Conservation (phyloP, 2,329 filamentous ascomycete species). For the Biscogniauxia sp. region DNA sequence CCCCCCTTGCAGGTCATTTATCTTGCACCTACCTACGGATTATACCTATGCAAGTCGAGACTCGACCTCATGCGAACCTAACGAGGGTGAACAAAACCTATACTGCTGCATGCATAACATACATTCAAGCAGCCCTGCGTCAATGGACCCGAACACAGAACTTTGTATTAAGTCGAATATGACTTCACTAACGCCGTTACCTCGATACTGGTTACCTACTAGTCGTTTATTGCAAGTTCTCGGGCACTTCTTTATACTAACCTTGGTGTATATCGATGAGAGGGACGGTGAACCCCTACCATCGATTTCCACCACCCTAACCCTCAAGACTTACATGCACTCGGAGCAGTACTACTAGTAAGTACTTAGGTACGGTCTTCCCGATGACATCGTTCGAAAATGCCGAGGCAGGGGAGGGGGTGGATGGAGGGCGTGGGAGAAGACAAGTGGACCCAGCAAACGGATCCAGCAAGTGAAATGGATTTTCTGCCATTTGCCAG, state of each 20-base stretch:
- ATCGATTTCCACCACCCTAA: too few relatives aligned
- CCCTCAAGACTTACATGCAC: not conserved
- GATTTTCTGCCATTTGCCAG: not conserved
- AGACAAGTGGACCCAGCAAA: conserved; percentile 2
- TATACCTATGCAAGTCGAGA: not conserved
- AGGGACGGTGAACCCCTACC: too few relatives aligned
- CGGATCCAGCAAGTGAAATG: too few relatives aligned
- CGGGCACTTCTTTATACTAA: too few relatives aligned
- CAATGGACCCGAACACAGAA: too few relatives aligned
- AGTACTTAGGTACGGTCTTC: conserved; percentile 1
- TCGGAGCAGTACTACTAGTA: not conserved
- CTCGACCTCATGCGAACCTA: not conserved
- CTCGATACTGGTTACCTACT: too few relatives aligned
- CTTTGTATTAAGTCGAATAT: too few relatives aligned
- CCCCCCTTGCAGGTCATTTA: not conserved
- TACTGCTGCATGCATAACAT: not conserved
- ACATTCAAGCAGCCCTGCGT: too few relatives aligned
- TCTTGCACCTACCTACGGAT: not conserved
- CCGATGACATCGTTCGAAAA: conserved; percentile 1
- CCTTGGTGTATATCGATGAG: too few relatives aligned
- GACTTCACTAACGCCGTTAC: too few relatives aligned
- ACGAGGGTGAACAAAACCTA: not conserved
- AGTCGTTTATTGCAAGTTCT: too few relatives aligned
- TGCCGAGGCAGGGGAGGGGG: conserved; percentile 13
- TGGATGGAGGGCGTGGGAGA: not conserved